Base-by-base conservation (phyloP, 139 green algal species). In the Chlorokybus atmophyticus region DNA sequence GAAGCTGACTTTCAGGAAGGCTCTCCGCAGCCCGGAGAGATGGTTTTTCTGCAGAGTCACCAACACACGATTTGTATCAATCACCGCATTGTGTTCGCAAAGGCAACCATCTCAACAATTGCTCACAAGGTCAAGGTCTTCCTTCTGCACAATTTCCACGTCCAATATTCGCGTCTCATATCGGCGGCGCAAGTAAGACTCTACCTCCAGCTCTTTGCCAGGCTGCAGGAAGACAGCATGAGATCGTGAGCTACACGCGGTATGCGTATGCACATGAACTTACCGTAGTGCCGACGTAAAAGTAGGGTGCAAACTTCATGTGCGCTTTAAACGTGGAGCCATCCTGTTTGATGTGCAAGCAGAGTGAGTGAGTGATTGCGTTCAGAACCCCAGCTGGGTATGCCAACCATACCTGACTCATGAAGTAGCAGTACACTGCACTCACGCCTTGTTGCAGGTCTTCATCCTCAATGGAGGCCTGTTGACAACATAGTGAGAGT, bases 11-110 rank as follows among this genome's bases (percentile, higher is more conserved):
- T 91, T 88, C 5, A 97, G 76, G 60, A 94, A 76, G 44, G 69
- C 69, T 19, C 83, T 81, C 67, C 86, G 63, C 3, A 93, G 64
- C 1, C 90, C 90, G 0, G 78, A 83, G 44, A 97, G 75, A 78
- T 97, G 90, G 68, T 97, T 97, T 42, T 93, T 93, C 79, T 93
- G 80, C 66, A 69, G 4, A n/a, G n/a, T n/a, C n/a, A n/a, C n/a
- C n/a, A n/a, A n/a, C n/a, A n/a, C n/a, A 31, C 40, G 19, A 6
- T 47, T 19, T n/a, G n/a, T n/a, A n/a, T n/a, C n/a, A n/a, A n/a
- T n/a, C n/a, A n/a, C n/a, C n/a, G n/a, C n/a, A n/a, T n/a, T n/a
- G n/a, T n/a, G n/a, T n/a, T n/a, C n/a, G n/a, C n/a, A n/a, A n/a
- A n/a, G n/a, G n/a, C n/a, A n/a, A n/a, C n/a, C n/a, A n/a, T n/a